These are phyloP conservation scores for Mycena kentingensis DNA, from an alignment of 768 basidiomycete species.

Conservation along the genomic window DNA sequence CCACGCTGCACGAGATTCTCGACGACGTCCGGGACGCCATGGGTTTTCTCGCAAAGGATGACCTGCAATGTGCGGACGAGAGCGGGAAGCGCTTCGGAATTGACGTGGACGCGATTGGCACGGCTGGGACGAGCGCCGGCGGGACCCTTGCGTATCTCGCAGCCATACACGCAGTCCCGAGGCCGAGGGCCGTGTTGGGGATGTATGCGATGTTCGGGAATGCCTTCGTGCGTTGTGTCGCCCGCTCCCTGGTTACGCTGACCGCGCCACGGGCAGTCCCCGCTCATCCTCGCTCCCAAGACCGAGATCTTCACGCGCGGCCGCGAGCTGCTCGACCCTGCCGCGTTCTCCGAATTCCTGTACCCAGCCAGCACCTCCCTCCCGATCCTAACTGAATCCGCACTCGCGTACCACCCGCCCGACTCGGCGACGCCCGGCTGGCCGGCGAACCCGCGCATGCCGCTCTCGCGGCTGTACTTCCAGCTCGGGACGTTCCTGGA, in stretches of 20 bases:
- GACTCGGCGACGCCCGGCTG: constrained; percentile 54
- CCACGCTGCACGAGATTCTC: constrained; percentile 58
- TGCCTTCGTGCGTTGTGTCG: constrained; percentile 42
- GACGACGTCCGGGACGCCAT: constrained; percentile 62
- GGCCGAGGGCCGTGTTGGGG: constrained; percentile 55
- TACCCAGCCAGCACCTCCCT: constrained; percentile 40
- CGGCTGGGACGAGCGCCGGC: constrained; percentile 61
- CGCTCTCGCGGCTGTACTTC: constrained; percentile 55
- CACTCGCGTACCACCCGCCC: constrained; percentile 46
- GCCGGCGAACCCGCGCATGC: constrained; percentile 65
- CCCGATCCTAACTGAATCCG: constrained; percentile 40
- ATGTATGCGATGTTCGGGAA: constrained; percentile 70
- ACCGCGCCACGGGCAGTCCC: constrained; percentile 37
- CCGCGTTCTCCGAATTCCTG: constrained; percentile 47
- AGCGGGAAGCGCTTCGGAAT: constrained; percentile 33
- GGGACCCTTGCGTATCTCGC: constrained; percentile 66
- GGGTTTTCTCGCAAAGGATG: constrained; percentile 39
- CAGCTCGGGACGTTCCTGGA: constrained; percentile 61
- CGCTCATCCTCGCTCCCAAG: constrained; percentile 54
- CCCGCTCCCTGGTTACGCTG: not conserved
- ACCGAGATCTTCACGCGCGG: constrained; percentile 53
- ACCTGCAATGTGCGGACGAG: constrained; percentile 20
- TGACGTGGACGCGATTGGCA: constrained; percentile 48
- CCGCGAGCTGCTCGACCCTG: constrained; percentile 54
- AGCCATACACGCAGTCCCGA: constrained; percentile 53